Conservation (phyloP, 176 grass and related monocot genomes). For the Saccharum officinarum region DNA sequence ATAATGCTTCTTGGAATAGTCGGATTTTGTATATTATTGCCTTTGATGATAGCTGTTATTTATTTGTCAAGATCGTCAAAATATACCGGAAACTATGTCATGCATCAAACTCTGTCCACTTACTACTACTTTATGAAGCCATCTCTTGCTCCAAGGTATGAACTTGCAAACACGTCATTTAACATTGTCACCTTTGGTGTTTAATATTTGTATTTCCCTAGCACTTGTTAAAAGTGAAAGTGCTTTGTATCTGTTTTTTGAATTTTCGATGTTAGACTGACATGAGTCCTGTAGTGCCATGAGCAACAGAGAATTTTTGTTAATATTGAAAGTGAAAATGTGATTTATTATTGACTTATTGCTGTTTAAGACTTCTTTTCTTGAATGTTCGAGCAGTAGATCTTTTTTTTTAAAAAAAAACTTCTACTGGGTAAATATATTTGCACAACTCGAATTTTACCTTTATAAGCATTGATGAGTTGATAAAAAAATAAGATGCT, state of each 20-base stretch:
- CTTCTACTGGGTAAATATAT: slow-evolving; percentile 8
- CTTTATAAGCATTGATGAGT: neutral
- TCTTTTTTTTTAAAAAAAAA: neutral
- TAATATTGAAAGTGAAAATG: neutral
- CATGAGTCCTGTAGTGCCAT: neutral
- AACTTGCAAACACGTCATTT: neutral
- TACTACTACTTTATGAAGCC: slow-evolving; percentile 99
- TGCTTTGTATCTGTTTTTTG: neutral
- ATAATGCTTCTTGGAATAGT: slow-evolving; percentile 95
- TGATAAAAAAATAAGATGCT: neutral
- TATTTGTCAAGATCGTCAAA: slow-evolving; percentile 99
- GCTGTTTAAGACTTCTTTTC: neutral
- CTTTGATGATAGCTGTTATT: slow-evolving; percentile 98
- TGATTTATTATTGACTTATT: neutral
- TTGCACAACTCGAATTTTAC: neutral
- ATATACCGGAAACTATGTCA: slow-evolving; percentile 98
- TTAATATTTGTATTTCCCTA: neutral
- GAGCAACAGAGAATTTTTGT: neutral
- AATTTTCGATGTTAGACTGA: neutral
- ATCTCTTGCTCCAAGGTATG: slow-evolving; percentile 97
- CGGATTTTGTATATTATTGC: slow-evolving; percentile 90
- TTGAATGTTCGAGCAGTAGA: neutral
- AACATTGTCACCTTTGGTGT: neutral
- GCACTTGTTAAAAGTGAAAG: neutral
- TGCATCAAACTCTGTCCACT: slow-evolving; percentile 94